Evolutionary conservation across 345 rosid species (phyloP).

Genomic region (Passiflora organensis): DNA sequence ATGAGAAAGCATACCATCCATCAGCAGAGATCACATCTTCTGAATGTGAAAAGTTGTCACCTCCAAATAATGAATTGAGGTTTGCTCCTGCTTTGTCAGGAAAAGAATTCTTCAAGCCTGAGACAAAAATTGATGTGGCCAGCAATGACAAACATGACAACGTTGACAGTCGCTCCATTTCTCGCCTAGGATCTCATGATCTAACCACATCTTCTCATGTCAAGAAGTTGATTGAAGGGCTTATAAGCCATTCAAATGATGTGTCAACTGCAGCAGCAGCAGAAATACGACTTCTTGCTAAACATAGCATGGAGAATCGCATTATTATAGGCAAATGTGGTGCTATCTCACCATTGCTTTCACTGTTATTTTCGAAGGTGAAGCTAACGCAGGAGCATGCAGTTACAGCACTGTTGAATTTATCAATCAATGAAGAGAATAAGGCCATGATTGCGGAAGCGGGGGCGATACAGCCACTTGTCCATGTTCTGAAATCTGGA

Average conservation of each 20-base stretch:
- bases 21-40: conserved; percentile 31
- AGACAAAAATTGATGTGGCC: conserved; percentile 28
- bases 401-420: conserved; percentile 78
- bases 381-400: conserved; percentile 80
- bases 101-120: conserved; percentile 27
- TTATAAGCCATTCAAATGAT: conserved; percentile 47
- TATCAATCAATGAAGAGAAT: conserved; percentile 75
- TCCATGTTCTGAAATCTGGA: conserved; percentile 71
- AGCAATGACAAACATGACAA: conserved; percentile 29
- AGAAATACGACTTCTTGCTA: conserved; percentile 77
- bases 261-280: conserved; percentile 63
- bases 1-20: too few species aligned
- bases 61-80: conserved; percentile 35
- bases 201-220: conserved; percentile 42
- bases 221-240: conserved; percentile 55
- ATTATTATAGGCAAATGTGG: conserved; percentile 55
- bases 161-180: conserved; percentile 23
- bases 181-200: conserved; percentile 40
- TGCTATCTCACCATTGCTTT: conserved; percentile 60
- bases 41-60: conserved; percentile 19
- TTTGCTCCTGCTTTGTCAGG: conserved; percentile 35
- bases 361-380: conserved; percentile 60
- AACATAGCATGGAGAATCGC: conserved; percentile 64
- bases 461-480: conserved; percentile 70
- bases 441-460: conserved; percentile 68